Base-by-base conservation (phyloP, 192 early-diverging fungal genomes). In the Dissophora globulifera region DNA sequence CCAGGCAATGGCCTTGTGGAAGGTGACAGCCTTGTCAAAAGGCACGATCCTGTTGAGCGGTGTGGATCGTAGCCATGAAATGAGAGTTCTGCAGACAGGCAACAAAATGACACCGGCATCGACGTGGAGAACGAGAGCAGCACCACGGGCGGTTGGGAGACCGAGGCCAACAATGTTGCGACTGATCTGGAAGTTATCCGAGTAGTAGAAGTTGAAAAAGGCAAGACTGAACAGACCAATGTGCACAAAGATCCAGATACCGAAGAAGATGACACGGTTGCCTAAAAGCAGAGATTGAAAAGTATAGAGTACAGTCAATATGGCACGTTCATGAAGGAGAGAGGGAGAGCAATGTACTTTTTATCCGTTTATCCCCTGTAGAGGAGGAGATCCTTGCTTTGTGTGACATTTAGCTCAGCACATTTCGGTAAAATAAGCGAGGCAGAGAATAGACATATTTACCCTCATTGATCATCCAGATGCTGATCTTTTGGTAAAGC, bases 71-170 rank as follows among this genome's bases (percentile, higher is more conserved):
- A 90, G 60, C 23, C 84, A 67, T 13, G 78, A 66, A 53, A 92
- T 71, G 27, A 88, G 76, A 17, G 91, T 96, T 13, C 92, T 84
- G 65, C 93, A 96, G 69, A 96, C 92, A 23, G 93, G 91, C 53
- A 96, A 81, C 31, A 95, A 81, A 50, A 96, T 86, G 17, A 93
- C 75, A 19, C 87, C 91, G 46, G 89, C 49, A 38, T 88, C 86
- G 41, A 90, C 78, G 72, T 96, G 93, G 58, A 96, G 83, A 2
- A 85, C 88, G 45, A 90, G 62, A 10, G 89, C 89, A 4, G 86
- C 78, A 15, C 85, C 82, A 43, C 89, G 87, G 20, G 89, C 89
- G 12, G 78, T 81, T 5, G 85, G 61, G n/a, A 87, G 86, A 1
- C 83, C 82, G 29, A 81, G 60, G 26, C 89, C 89, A 26, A 90